Evolutionary conservation across 2,329 filamentous ascomycete species (phyloP), one percentile per base, ranked within the genome.

Genomic region (Colletotrichum caudatum): DNA sequence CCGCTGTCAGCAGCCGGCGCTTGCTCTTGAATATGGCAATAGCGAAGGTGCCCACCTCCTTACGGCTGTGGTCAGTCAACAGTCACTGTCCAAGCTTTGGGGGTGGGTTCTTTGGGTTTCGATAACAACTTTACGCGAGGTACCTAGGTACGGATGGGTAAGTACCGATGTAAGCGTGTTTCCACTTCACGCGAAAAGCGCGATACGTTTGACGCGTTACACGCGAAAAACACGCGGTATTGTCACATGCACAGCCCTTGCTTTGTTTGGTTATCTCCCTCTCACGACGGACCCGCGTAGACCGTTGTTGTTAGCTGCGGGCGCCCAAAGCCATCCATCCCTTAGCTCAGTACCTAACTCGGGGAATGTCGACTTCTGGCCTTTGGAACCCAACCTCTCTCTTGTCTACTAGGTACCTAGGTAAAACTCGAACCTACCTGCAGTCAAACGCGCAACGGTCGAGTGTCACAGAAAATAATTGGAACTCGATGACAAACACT

Each of bases 161-260:
- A 14, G 12, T 39, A 12, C 37, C 12, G 11, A 39, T 12, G 37
- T 12, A 39, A 44, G 41, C 35, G 35, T 39, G 35, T 57, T 39
- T 26, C 12, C n/a, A 37, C 60, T 63, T 5, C 41, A 63, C 60
- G 60, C 60, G 60, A 53, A 23, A n/a, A 29, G 29, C 29, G 29
- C 29, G 29, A 29, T 29, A 29, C 29, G 29, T 29, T 29, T 29
- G 3, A n/a, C 46, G 20, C 46, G 20, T 23, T 2, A n/a, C 3
- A 48, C 60, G 48, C 60, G 60, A 23, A 39, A 39, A 20, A 8
- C 9, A 50, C 60, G 60, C 48, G 46, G 16, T 8, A 16, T 12
- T 33, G 14, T 6, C 3, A 33, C 20, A 35, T 14, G 26, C 29
- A n/a, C 29, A n/a, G 41, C 29, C 29, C 6, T 35, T 23, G 41